Percentiles rank a stretch among this genome's conserved stretches.
phyloP scores from a whole-genome alignment of 2,329 filamentous ascomycete genomes.

The Alternaria sp. region DNA sequence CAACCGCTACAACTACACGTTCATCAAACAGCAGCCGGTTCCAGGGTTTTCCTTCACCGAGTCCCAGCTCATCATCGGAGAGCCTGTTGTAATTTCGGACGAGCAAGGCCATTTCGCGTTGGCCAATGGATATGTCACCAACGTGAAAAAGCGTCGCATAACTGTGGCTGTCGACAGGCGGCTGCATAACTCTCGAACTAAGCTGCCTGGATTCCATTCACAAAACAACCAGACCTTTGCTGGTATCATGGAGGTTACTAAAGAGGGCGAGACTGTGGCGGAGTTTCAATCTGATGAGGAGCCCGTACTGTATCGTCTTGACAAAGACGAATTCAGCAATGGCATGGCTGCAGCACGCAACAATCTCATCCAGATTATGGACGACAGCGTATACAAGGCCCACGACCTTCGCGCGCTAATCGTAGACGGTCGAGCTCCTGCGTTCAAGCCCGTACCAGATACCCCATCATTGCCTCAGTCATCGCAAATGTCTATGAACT shows the following conservation, averaged over 20 bases:
- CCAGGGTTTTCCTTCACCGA: conserved; percentile 83
- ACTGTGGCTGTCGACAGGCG: conserved; percentile 89
- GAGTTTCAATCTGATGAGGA: conserved; percentile 54
- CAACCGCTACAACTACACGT: conserved; percentile 87
- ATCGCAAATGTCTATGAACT: conserved; percentile 73
- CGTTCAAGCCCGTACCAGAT: conserved; percentile 70
- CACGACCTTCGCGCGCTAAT: conserved; percentile 78
- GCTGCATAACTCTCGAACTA: conserved; percentile 83
- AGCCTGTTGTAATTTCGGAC: conserved; percentile 95
- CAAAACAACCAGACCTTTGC: conserved; percentile 81
- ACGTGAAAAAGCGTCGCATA: conserved; percentile 76
- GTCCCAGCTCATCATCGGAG: conserved; percentile 84
- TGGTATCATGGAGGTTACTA: conserved; percentile 85
- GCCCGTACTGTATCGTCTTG: conserved; percentile 78
- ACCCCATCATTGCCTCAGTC: conserved; percentile 63
- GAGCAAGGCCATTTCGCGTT: conserved; percentile 94
- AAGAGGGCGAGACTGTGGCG: conserved; percentile 52
- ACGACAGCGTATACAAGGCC: conserved; percentile 73
- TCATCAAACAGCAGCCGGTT: conserved; percentile 70
- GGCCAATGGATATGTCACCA: conserved; percentile 87
- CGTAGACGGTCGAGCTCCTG: conserved; percentile 75
- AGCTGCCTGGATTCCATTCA: conserved; percentile 76
- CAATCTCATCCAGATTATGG: conserved; percentile 92
- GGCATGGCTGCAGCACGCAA: conserved; percentile 95
- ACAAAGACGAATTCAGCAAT: conserved; percentile 98